Evolutionary conservation across 306 rosid species (phyloP).

Genomic region (Gillenia trifoliata): DNA sequence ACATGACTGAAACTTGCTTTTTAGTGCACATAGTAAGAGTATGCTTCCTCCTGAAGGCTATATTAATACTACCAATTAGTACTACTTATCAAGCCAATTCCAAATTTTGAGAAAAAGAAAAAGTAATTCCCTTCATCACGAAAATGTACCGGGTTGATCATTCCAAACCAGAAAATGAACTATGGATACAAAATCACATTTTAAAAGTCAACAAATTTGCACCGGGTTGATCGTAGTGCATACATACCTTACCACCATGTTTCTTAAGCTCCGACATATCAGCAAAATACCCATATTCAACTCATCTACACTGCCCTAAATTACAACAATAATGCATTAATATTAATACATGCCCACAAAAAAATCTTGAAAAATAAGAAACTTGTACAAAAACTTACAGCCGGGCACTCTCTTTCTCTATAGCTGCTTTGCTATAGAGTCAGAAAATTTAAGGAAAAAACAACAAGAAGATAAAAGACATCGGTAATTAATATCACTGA

Average conservation of each 20-base stretch:
- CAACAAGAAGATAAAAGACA: too few species aligned
- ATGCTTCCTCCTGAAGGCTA: too few species aligned
- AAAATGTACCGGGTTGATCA: too few species aligned
- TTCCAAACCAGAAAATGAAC: too few species aligned
- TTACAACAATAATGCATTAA: slow-evolving; percentile 26
- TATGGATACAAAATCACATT: too few species aligned
- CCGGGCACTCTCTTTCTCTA: slow-evolving; percentile 75
- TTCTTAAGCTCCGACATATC: slow-evolving; percentile 65
- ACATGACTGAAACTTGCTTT: too few species aligned
- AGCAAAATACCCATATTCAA: slow-evolving; percentile 81
- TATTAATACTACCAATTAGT: not conserved
- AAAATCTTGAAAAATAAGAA: not conserved
- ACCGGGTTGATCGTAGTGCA: too few species aligned
- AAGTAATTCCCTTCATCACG: too few species aligned
- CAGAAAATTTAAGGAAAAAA: too few species aligned
- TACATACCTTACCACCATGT: slow-evolving; percentile 94
- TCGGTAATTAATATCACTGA: too few species aligned
- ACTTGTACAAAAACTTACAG: slow-evolving; percentile 48
- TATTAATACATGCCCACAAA: slow-evolving; percentile 7
- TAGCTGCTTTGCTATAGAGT: slow-evolving; percentile 57
- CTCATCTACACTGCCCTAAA: slow-evolving; percentile 83
- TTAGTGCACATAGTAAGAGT: too few species aligned
- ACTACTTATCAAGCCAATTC: not conserved
- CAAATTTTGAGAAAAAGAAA: not conserved
- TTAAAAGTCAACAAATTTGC: too few species aligned